Base-by-base conservation (phyloP, 208 protist species). In the Trypanosoma platydactyli region DNA sequence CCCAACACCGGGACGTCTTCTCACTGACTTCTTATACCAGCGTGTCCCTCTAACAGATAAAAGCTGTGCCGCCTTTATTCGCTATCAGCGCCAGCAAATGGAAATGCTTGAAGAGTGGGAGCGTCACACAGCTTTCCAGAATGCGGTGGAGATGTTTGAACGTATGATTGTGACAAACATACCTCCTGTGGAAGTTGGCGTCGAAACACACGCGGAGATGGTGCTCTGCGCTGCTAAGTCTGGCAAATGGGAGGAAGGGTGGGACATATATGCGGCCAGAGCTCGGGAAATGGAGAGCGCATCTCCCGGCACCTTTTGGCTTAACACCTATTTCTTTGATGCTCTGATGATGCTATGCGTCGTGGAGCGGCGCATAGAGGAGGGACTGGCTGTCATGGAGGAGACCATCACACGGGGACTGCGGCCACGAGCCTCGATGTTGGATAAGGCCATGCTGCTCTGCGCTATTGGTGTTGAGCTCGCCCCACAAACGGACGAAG, bases 21-120 rank as follows among this genome's bases (percentile, higher is more conserved):
- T 97, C 22, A 91, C 80, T 5, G 92, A 97, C 72, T 97, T 95
- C 64, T 61, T 97, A n/a, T 94, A 91, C 52, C 88, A 94, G 60
- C 84, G 87, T n/a, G 89, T 95, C 5, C 82, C 88, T 41, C 76
- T 97, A 33, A 72, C 80, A 4, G 92, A 97, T 65, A 67, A 66
- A 30, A 94, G 84, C 71, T 95, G 87, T 45, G 82, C 85, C 20
- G 92, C 88, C 18, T 69, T 97, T 29, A 58, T 97, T 44, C 85
- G 88, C 41, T 94, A 95, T 54, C 86, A 91, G 67, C 74, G 77
- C 13, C 72, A 87, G 16, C 85, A 93, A 71, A 69, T 94, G 25
- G 77, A 84, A 53, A 86, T 94, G 76, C 51, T 94, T 1, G 82
- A 84, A 46, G 79, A 85, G 42, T 89, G 80, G 85, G 41, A 83